phyloP scores from a whole-genome alignment of 1,284 basidiomycete genomes.

The Meripilus lineatus region DNA sequence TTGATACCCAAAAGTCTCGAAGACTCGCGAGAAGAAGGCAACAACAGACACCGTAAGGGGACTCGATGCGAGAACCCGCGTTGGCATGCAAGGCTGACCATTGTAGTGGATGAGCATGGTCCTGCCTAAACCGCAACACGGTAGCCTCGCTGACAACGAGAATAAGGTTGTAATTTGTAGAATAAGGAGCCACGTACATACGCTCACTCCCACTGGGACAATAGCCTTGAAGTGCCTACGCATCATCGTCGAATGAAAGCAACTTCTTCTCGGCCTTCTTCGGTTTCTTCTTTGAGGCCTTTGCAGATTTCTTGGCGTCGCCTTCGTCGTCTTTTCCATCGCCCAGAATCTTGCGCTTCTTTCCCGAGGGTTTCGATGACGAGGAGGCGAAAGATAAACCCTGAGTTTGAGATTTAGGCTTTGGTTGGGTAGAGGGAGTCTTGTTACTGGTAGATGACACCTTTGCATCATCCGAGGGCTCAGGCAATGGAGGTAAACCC shows the following conservation, averaged over 20 bases:
- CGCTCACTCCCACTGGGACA: no score
- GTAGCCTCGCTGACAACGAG: no score
- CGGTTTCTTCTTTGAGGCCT: constrained; percentile 36
- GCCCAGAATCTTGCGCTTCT: constrained; percentile 39
- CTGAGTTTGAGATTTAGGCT: constrained; percentile 14
- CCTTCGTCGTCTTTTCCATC: constrained; percentile 26
- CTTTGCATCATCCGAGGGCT: constrained; percentile 20
- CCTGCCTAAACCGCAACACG: no score
- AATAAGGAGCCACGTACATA: no score
- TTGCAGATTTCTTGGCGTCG: constrained; percentile 10
- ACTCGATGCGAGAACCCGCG: no score
- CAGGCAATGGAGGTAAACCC: constrained; percentile 43
- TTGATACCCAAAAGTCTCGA: no score
- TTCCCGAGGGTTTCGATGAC: constrained; percentile 27
- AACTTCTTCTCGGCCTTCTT: constrained; percentile 48
- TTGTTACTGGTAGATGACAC: constrained; percentile 4
- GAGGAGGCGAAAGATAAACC: constrained; percentile 43
- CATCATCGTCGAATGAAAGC: constrained; percentile 52
- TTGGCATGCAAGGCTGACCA: no score
- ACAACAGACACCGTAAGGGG: no score
- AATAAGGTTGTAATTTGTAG: no score
- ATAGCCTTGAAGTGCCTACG: no score
- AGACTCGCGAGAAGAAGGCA: no score
- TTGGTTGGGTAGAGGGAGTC: constrained; percentile 6
- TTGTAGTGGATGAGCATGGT: no score